Base-by-base conservation (phyloP, 2,329 filamentous ascomycete genomes). In the Alternaria sp. region DNA sequence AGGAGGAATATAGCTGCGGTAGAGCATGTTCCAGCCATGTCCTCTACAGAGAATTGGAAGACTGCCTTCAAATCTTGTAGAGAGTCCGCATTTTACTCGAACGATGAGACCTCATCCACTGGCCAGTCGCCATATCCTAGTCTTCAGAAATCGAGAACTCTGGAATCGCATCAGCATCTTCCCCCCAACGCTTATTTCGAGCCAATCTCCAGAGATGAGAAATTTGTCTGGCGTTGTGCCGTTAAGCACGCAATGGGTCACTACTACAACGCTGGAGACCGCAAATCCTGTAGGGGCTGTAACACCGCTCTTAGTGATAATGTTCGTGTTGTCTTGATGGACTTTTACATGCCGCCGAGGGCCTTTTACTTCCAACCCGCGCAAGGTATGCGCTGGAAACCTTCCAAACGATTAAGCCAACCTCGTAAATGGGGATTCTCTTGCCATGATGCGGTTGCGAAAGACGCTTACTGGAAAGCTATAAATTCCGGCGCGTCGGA, bases 231-330 rank as follows among this genome's bases (percentile, higher is more conserved):
- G 73, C 68, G 66, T 36, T 75, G 73, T 54, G 65, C 67, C 8
- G 66, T 68, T 22, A 71, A 66, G 9, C 71, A 75, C 39, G 58
- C 66, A 8, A 58, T 74, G 51, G 73, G 71, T 1, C 49, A 69
- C 36, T 74, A 74, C 55, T 75, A 74, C 62, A 73, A 72, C 48
- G 66, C 71, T 3, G 73, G 73, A 18, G 63, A 71, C 30, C 59
- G 71, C 39, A 72, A 65, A 42, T 53, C 53, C 11, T 74, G 72
- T 51, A 42, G 46, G 5, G 72, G 72, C 6, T 74, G 73, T 32
- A 63, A 64, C 36, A 70, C 66, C 4, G 54, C 68, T 18, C 38
- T 68, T 14, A 59, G 42, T 3, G 52, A 64, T 4, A 67, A 66
- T 1, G 5, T 14, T 3, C 32, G 39, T 6, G 62, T 62, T 2